Evolutionary conservation across 1,284 basidiomycete species (phyloP), one percentile per base, ranked within the genome.

Genomic region (Tausonia pullulans): DNA sequence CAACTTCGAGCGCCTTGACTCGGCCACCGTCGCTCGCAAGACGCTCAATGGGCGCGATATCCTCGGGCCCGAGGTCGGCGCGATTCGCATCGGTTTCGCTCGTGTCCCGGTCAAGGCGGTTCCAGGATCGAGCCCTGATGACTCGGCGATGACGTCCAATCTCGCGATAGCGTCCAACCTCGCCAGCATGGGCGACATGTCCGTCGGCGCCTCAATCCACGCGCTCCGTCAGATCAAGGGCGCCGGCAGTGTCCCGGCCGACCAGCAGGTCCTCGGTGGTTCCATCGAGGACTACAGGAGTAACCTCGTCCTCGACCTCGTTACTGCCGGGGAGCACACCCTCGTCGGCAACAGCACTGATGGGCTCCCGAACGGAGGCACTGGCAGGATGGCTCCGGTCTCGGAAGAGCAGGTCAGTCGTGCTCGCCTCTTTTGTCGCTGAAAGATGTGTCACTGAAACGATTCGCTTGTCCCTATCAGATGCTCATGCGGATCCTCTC

Each of bases 1-100:
- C 79, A 98, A 98, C 76, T 98, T 96, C 75, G 95, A 98, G 77
- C 86, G 91, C 64, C 81, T 97, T 57, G 96, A 98, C 73, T 94
- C 97, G 73, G 96, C 95, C 52, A 88, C 97, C 64, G 82, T 90
- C 43, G 95, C 95, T 46, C 84, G 94, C 67, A 96, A 96, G 75
- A 89, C 94, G 14, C 80, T 98, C 65, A 95, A 97, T 72, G 92
- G 91, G 39, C 86, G 91, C 58, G 95, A 98, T 74, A 89, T 98
- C 40, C 81, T 98, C 41, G 95, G 95, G 8, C 88, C 87, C 69
- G 94, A 98, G 68, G 90, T 97, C 51, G 95, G 65, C 43, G 56
- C 60, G 2, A 61, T 66, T n/a, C 51, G 61, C 14, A 66, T 66
- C n/a, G 61, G 61, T 16, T 98, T 93, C 44, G 63, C 63, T 40